These are phyloP conservation scores for Lentinula aciculospora DNA, from an alignment of 768 basidiomycete genomes.

Conservation along the genomic window DNA sequence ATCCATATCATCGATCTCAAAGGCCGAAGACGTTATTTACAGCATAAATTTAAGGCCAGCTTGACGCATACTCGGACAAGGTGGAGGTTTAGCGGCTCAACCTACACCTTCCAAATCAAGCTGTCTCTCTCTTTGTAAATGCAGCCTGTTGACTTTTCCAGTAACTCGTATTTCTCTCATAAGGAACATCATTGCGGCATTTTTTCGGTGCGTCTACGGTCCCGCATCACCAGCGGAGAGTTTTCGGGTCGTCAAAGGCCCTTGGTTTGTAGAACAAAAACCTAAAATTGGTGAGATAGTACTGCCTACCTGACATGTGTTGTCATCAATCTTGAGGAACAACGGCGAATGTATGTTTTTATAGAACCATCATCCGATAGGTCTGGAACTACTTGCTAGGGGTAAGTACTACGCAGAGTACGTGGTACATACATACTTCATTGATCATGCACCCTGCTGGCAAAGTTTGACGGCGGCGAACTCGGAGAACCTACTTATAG, in stretches of 20 bases:
- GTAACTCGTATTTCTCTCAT: neutral
- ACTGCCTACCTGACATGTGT: neutral
- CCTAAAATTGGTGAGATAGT: neutral
- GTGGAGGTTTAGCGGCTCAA: neutral
- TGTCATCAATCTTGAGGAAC: neutral
- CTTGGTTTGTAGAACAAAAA: neutral
- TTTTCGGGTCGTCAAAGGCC: neutral
- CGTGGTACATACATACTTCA: neutral
- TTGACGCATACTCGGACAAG: neutral
- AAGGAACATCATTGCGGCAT: neutral
- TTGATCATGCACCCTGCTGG: neutral
- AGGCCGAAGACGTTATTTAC: neutral
- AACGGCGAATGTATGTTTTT: neutral
- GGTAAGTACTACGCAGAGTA: neutral
- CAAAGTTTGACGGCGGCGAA: neutral
- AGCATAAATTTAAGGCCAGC: neutral
- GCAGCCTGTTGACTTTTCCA: neutral
- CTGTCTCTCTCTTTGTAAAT: neutral
- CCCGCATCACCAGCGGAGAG: neutral
- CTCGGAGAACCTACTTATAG: neutral
- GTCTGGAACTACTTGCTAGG: neutral
- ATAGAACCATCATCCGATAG: neutral
- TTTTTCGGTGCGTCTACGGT: neutral
- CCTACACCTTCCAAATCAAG: neutral
- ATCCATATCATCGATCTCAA: neutral